Percentiles rank a stretch among this genome's conserved stretches.
Evolutionary conservation across 2,329 filamentous ascomycete species (phyloP).

Genomic region (Ophiocordyceps camponoti-saundersi): DNA sequence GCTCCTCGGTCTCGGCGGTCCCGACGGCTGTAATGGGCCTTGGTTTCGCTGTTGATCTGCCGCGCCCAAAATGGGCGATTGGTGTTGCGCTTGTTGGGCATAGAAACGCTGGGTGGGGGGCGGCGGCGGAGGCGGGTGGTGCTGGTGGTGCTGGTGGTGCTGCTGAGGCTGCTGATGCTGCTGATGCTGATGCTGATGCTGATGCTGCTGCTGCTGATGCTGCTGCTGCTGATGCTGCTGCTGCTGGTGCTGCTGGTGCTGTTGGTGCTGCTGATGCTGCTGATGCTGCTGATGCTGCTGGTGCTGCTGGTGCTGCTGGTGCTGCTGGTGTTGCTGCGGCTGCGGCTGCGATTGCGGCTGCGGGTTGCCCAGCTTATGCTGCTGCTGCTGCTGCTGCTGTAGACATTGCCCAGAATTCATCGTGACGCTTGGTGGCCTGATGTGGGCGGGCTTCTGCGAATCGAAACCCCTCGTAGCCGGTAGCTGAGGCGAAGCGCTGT

Average conservation of each 20-base stretch:
- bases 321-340: constrained; percentile 2
- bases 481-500: constrained; percentile 3
- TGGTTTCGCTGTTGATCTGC: constrained; percentile 1
- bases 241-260: too few species aligned
- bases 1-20: constrained; percentile 1
- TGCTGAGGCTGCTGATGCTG: not conserved
- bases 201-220: not conserved
- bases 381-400: constrained; percentile 4
- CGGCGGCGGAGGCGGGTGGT: constrained; percentile 5
- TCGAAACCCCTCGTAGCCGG: constrained; percentile 4
- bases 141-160: constrained; percentile 1
- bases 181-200: not conserved
- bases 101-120: constrained; percentile 4
- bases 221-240: constrained; percentile 4
- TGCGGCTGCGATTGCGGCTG: constrained; percentile 4
- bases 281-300: constrained; percentile 4
- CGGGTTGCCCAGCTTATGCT: not conserved
- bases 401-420: constrained; percentile 3
- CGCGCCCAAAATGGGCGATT: constrained; percentile 1
- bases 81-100: constrained; percentile 1
- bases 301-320: not conserved
- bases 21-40: not conserved
- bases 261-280: constrained; percentile 3
- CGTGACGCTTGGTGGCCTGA: not conserved
- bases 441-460: constrained; percentile 3